Evolutionary conservation across 345 rosid genomes (phyloP).

Genomic region (Luvunga scandens): DNA sequence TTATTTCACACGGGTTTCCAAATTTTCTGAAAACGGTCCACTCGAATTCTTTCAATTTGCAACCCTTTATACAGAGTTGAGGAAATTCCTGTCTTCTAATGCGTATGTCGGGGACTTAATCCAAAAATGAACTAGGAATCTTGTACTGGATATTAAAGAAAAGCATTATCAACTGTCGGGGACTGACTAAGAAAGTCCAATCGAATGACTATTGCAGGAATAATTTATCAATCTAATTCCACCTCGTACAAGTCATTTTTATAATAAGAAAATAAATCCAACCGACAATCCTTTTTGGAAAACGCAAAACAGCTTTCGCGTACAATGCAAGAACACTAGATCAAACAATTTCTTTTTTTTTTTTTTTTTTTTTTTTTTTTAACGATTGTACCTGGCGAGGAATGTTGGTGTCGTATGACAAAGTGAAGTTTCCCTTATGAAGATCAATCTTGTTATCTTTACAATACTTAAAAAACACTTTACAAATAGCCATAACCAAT

Average conservation of each 20-base stretch:
- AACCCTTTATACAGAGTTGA: too few relatives aligned
- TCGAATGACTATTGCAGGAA: too few relatives aligned
- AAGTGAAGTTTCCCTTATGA: slow-evolving; percentile 51
- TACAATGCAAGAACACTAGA: neutral
- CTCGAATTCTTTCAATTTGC: too few relatives aligned
- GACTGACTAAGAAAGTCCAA: neutral
- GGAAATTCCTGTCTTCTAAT: neutral
- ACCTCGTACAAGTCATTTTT: neutral
- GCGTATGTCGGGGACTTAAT: too few relatives aligned
- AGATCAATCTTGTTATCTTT: slow-evolving; percentile 54
- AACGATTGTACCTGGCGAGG: slow-evolving; percentile 76
- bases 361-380: too few relatives aligned
- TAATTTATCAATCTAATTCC: neutral
- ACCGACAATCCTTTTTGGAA: too few relatives aligned
- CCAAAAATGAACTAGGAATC: neutral
- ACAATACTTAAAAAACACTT: slow-evolving; percentile 57
- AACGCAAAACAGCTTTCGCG: neutral
- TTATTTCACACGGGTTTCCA: neutral
- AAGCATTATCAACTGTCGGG: neutral
- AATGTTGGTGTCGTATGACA: slow-evolving; percentile 85
- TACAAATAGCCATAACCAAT: slow-evolving; percentile 86
- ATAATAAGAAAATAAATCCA: too few relatives aligned
- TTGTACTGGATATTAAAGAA: neutral
- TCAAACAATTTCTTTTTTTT: neutral
- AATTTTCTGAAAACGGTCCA: too few relatives aligned